Evolutionary conservation across 768 basidiomycete genomes (phyloP), one percentile per base, ranked within the genome.

Genomic region (Filobasidium floriforme): DNA sequence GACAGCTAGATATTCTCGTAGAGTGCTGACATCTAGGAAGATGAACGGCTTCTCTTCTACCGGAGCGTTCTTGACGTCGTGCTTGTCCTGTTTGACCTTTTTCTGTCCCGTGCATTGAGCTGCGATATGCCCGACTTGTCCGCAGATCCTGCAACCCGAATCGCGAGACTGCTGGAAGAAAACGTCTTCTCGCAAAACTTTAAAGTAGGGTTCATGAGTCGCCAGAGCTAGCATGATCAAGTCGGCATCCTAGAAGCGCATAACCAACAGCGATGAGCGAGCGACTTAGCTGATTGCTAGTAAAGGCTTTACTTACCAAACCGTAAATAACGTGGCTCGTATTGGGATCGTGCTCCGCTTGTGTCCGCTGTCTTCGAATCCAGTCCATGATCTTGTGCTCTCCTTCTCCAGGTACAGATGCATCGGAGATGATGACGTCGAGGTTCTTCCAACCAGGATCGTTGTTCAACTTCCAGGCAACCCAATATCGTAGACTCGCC

Each of bases 341-440:
- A 75, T 99, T 98, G 22, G 94, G 88, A 77, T 99, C 88, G 79
- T 98, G 88, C n/a, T 87, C 88, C 26, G 85, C 84, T 74, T 93
- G 89, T 60, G 84, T 82, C 61, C 96, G 84, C 73, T 96, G 93
- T 41, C 93, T 84, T 63, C 96, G 83, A 70, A 99, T 94, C 77
- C 85, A 98, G 77, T 98, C 96, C 92, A 99, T 97, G 69, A 99
- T 97, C 82, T 99, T 99, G 79, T 99, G 96, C 77, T 99, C 96
- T 76, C 96, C 96, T 80, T 99, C 96, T 71, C 96, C 96, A 0
- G 96, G 94, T 14, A 98, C 96, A 63, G 89, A 87, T 1, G 96
- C 90, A 71, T 99, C 96, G 6, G 96, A 99, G 63, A 99, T 90
- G 70, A 98, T 87, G 61, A 99, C 89, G 83, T 98, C 86, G 46